Evolutionary conservation across 441 rosid genomes (phyloP).

Genomic region (Adansonia gregorii): DNA sequence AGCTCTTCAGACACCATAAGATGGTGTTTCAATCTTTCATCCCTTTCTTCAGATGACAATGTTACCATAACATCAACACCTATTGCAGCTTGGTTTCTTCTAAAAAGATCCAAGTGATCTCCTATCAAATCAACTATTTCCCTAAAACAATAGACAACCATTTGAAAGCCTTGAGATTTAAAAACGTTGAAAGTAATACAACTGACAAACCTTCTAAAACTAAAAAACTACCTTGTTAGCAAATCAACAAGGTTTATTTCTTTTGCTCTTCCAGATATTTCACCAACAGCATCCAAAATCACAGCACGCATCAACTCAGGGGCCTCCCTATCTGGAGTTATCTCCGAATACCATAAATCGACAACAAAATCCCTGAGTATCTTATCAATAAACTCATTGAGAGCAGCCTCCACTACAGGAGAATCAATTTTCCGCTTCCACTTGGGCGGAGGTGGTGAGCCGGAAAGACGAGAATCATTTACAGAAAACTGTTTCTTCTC

Average conservation of each 20-base stretch:
- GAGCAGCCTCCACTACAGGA: constrained; percentile 80
- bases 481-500: constrained; percentile 75
- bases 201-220: not conserved
- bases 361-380: constrained; percentile 82
- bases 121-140: constrained; percentile 90
- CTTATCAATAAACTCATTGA: constrained; percentile 73
- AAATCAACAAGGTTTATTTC: constrained; percentile 84
- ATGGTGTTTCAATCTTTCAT: constrained; percentile 91
- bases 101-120: constrained; percentile 88
- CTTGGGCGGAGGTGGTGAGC: constrained; percentile 52
- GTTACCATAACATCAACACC: constrained; percentile 93
- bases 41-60: constrained; percentile 88
- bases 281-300: constrained; percentile 91
- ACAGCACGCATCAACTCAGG: constrained; percentile 84
- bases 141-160: constrained; percentile 57
- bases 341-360: constrained; percentile 90
- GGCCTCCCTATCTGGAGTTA: constrained; percentile 85
- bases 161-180: constrained; percentile 24
- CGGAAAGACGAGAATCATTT: constrained; percentile 75
- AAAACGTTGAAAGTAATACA: not conserved
- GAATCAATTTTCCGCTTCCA: constrained; percentile 95
- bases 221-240: constrained; percentile 64
- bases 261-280: constrained; percentile 82
- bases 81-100: constrained; percentile 89
- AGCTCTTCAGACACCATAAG: constrained; percentile 87